A percentile compares a stretch with the other conserved stretches of the same genome.
These are phyloP conservation scores for Solidago caesia DNA, from an alignment of 129 eudicot genomes.

Conservation along the genomic window DNA sequence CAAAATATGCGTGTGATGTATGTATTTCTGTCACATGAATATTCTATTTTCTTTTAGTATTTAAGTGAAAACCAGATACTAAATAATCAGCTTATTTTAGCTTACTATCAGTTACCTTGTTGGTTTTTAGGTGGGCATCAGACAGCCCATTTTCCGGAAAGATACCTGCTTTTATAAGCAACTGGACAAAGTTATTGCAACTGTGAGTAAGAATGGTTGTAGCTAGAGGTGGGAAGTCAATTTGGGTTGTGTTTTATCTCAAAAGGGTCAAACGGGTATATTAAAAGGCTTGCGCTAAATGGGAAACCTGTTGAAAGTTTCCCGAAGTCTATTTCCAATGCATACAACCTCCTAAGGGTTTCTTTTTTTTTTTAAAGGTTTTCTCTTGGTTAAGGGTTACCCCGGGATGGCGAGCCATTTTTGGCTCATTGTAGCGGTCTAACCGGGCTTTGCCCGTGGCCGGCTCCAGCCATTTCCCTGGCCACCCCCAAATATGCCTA, in stretches of 20 bases:
- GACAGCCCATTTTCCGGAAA: slow-evolving; percentile 63
- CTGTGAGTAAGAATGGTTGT: slow-evolving; percentile 48
- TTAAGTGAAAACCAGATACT: slow-evolving; percentile 8
- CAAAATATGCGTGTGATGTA: slow-evolving; percentile 43
- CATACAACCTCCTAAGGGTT: neutral
- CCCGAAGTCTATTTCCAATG: neutral
- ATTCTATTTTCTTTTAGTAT: neutral
- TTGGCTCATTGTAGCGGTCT: too few species aligned
- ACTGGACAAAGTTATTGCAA: slow-evolving; percentile 41
- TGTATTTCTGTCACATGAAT: slow-evolving; percentile 15
- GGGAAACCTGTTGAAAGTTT: slow-evolving; percentile 2
- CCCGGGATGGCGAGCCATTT: too few species aligned
- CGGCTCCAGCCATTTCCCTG: too few species aligned
- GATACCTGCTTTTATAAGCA: slow-evolving; percentile 67
- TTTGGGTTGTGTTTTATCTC: neutral
- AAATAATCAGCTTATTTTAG: neutral
- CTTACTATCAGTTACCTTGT: slow-evolving; percentile 17
- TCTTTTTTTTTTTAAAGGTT: neutral
- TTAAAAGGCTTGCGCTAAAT: neutral
- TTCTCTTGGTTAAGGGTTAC: neutral
- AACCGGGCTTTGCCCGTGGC: too few species aligned
- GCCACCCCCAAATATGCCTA: too few species aligned
- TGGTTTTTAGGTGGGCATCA: slow-evolving; percentile 62
- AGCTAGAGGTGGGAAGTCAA: neutral
- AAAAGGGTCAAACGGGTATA: neutral